Conservation (phyloP, 2,329 filamentous ascomycete species). For the Talaromyces sp. region DNA sequence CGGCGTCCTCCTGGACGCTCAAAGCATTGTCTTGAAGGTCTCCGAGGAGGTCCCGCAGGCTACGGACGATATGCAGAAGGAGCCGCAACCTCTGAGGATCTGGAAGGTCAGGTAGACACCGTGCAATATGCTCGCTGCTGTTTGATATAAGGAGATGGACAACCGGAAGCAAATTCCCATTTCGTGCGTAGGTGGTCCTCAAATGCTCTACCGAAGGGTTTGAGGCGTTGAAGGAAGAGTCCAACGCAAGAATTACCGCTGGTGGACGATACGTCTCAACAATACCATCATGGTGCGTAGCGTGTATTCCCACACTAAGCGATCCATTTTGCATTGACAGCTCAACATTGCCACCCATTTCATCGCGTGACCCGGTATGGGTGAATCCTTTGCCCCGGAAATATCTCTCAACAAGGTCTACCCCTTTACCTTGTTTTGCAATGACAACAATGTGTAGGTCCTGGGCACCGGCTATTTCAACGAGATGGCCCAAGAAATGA, state of each 20-base stretch:
- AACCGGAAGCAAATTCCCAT: conserved; percentile 34
- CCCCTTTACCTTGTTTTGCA: conserved; percentile 28
- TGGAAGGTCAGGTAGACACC: conserved; percentile 34
- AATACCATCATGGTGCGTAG: conserved; percentile 22
- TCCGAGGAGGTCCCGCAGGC: conserved; percentile 29
- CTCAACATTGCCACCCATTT: conserved; percentile 28
- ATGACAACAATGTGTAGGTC: conserved; percentile 37
- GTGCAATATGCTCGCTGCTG: conserved; percentile 40
- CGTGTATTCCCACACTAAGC: conserved; percentile 32
- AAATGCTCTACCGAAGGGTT: conserved; percentile 34
- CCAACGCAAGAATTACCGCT: conserved; percentile 38
- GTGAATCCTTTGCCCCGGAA: conserved; percentile 35
- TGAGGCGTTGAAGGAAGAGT: conserved; percentile 36
- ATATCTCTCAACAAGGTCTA: conserved; percentile 37
- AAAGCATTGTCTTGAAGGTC: conserved; percentile 38
- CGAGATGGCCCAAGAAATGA: conserved; percentile 36
- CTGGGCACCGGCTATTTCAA: conserved; percentile 27
- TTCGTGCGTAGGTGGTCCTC: conserved; percentile 29
- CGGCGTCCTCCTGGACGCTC: conserved; percentile 33
- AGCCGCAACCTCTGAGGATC: conserved; percentile 28
- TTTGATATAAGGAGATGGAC: conserved; percentile 41
- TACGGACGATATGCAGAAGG: conserved; percentile 28
- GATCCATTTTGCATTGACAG: conserved; percentile 30
- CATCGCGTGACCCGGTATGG: conserved; percentile 23
- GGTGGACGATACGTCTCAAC: conserved; percentile 29